Evolutionary conservation across 257 asterid genomes (phyloP), one percentile per base, ranked within the genome.

Genomic region (Capsicum baccatum): DNA sequence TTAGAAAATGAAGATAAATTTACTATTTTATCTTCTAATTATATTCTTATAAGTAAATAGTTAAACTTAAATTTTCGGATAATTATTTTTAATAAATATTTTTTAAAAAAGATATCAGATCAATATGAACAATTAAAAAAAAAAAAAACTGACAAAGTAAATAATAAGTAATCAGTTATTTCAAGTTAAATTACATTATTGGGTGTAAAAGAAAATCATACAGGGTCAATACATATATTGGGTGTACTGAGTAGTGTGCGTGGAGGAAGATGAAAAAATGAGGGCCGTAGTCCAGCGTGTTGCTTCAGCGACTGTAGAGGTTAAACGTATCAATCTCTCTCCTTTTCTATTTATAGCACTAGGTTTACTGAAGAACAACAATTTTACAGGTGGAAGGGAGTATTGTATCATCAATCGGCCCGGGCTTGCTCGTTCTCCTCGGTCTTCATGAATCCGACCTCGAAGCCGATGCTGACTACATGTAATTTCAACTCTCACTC

Each of bases 211-310:
- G 26, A 26, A 26, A 26, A 26, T 26, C 33, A 26, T 26, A 26
- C 33, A 26, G 2, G 33, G 33, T 26, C 33, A 26, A 26, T 26
- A 1, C 33, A 26, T 26, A 26, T 26, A 26, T 26, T 26, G 26
- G 26, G 26, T 26, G 33, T 26, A 26, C 1, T 26, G 33, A 26
- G 33, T 26, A 26, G 2, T 26, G 33, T 1, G 33, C 78, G 82
- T 64, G 71, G 67, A 69, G 79, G 15, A 50, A 76, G 44, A 76
- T 13, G 1, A 76, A 89, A 58, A 39, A 35, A 94, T 94, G 97
- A 90, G 96, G 90, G 97, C 96, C 59, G 91, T 93, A 44, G 92
- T 94, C 84, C 98, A 94, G 93, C 94, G 98, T 16, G 97, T 95
- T 37, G 90, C 90, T 81, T 95, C 97, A 81, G 98, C 98, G 82